phyloP scores from a whole-genome alignment of 164 flowering plant genomes.

The grape (Vitis vinifera) region ASM3070453v1 NC_081818.1:30169501-30170000 shows the following conservation, averaged over 20 bases:
- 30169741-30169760: too few relatives aligned
- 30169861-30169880: conserved; percentile 40
- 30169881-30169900: background rate
- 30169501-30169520: conserved; percentile 87
- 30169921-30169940: background rate
- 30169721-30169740: too few relatives aligned
- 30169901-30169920: conserved; percentile 3
- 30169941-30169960: background rate
- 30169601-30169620: conserved; percentile 90
- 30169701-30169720: too few relatives aligned
- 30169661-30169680: background rate
- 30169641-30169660: background rate
- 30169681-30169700: background rate
- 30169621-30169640: conserved; percentile 81
- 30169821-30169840: conserved; percentile 92
- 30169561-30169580: conserved; percentile 72
- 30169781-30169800: conserved; percentile 24
- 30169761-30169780: too few relatives aligned
- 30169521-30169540: conserved; percentile 99
- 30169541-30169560: conserved; percentile 95
- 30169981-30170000: background rate
- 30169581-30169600: conserved; percentile 77
- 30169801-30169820: conserved; percentile 89
- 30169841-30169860: conserved; percentile 90
- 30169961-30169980: background rate